These are phyloP conservation scores for Pedinophyceae sp. DNA, from an alignment of 139 green algal genomes.

Conservation along the genomic window DNA sequence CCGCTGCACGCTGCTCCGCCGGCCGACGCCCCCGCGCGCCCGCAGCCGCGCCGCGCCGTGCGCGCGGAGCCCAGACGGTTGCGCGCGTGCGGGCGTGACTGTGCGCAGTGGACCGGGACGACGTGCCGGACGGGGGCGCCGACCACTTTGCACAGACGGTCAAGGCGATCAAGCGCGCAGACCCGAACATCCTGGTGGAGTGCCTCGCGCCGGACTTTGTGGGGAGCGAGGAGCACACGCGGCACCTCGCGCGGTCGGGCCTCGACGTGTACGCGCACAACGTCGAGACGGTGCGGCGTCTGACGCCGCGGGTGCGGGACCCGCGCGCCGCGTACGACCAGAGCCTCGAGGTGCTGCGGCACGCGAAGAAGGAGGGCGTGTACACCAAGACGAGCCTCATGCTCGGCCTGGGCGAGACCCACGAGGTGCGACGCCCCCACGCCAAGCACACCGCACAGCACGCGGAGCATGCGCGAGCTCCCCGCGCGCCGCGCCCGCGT, in stretches of 20 bases:
- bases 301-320: slow-evolving; percentile 66
- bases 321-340: slow-evolving; percentile 71
- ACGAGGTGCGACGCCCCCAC: too few relatives aligned
- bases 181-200: slow-evolving; percentile 67
- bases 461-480: too few relatives aligned
- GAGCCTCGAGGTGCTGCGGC: slow-evolving; percentile 54
- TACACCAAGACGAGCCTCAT: slow-evolving; percentile 91
- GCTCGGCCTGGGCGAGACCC: slow-evolving; percentile 81
- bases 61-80: not conserved
- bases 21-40: not conserved
- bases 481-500: too few relatives aligned
- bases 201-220: slow-evolving; percentile 84
- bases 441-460: too few relatives aligned
- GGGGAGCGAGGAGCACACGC: slow-evolving; percentile 43
- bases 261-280: slow-evolving; percentile 98
- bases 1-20: too few relatives aligned
- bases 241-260: slow-evolving; percentile 46
- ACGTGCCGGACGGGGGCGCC: slow-evolving; percentile 73
- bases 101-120: slow-evolving; percentile 48
- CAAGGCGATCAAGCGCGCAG: not conserved
- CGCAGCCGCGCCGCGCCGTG: not conserved
- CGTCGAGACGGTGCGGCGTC: slow-evolving; percentile 59
- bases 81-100: too few relatives aligned
- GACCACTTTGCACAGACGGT: slow-evolving; percentile 53
- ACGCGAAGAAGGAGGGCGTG: slow-evolving; percentile 58